These are phyloP conservation scores for Syncephalastrum racemosum DNA, from an alignment of 371 early-diverging fungal genomes.

Conservation along the genomic window DNA sequence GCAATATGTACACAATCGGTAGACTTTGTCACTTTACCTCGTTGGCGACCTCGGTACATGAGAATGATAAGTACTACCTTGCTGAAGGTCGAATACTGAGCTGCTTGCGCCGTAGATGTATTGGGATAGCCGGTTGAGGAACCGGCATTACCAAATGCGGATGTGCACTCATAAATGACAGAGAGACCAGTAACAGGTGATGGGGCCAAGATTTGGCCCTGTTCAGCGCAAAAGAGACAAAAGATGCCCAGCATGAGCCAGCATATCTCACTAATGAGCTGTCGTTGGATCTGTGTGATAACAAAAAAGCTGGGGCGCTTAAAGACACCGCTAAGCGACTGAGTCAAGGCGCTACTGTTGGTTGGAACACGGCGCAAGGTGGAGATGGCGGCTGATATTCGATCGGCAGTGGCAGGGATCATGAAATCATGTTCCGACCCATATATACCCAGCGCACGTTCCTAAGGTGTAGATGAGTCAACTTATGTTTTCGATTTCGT, in stretches of 20 bases:
- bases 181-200: slow-evolving; percentile 36
- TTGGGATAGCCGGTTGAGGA: slow-evolving; percentile 39
- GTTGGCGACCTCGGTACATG: slow-evolving; percentile 46
- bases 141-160: slow-evolving; percentile 45
- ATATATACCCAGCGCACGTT: slow-evolving; percentile 19
- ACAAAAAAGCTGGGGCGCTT: slow-evolving; percentile 44
- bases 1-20: too few relatives aligned
- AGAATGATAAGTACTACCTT: slow-evolving; percentile 39
- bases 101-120: slow-evolving; percentile 37
- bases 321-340: slow-evolving; percentile 17
- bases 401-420: slow-evolving; percentile 9
- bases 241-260: slow-evolving; percentile 45
- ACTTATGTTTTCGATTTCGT: neutral
- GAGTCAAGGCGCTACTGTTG: slow-evolving; percentile 27
- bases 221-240: slow-evolving; percentile 24
- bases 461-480: slow-evolving; percentile 1
- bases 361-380: slow-evolving; percentile 12
- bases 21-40: slow-evolving; percentile 25
- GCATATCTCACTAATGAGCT: slow-evolving; percentile 43
- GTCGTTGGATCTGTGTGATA: slow-evolving; percentile 43
- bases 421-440: slow-evolving; percentile 6
- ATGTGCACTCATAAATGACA: slow-evolving; percentile 45
- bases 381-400: neutral
- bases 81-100: slow-evolving; percentile 30
- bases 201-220: slow-evolving; percentile 39